These are phyloP conservation scores for Orobanche coerulescens DNA, from an alignment of 257 asterid species.

Conservation along the genomic window DNA sequence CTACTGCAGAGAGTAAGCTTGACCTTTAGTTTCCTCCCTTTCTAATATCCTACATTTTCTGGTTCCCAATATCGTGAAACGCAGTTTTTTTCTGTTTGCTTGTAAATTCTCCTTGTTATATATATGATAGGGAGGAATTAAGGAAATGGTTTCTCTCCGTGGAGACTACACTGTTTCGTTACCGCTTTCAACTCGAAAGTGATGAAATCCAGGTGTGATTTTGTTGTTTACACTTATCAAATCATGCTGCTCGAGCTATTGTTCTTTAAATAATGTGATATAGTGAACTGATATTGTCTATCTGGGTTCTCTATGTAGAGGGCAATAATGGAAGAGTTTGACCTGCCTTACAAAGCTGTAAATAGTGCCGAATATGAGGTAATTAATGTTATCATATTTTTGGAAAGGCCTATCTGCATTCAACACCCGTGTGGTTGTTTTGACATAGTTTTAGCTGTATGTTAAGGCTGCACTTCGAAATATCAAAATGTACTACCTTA, in stretches of 20 bases:
- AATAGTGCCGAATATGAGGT: constrained; percentile 86
- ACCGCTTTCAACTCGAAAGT: constrained; percentile 54
- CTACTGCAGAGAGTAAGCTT: constrained; percentile 82
- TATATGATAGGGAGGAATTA: constrained; percentile 62
- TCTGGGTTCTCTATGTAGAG: constrained; percentile 36
- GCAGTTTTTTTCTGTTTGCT: constrained; percentile 5
- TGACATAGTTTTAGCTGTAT: not conserved
- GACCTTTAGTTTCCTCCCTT: not conserved
- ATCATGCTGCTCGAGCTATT: constrained; percentile 6
- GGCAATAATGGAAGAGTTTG: constrained; percentile 63
- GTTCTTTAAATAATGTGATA: constrained; percentile 14
- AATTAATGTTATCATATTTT: constrained; percentile 16
- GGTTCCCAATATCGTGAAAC: not conserved
- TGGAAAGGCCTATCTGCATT: not conserved
- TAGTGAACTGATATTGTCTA: constrained; percentile 21
- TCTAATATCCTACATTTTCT: not conserved
- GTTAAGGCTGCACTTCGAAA: not conserved
- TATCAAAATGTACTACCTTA: constrained; percentile 6
- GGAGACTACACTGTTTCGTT: constrained; percentile 78
- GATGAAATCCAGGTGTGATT: constrained; percentile 61
- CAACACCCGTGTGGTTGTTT: not conserved
- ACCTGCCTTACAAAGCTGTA: constrained; percentile 74
- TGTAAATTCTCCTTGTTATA: constrained; percentile 8
- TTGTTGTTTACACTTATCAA: constrained; percentile 11
- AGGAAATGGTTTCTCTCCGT: constrained; percentile 89